phyloP scores from a whole-genome alignment of 192 early-diverging fungal genomes.

The Podila epicladia region DNA sequence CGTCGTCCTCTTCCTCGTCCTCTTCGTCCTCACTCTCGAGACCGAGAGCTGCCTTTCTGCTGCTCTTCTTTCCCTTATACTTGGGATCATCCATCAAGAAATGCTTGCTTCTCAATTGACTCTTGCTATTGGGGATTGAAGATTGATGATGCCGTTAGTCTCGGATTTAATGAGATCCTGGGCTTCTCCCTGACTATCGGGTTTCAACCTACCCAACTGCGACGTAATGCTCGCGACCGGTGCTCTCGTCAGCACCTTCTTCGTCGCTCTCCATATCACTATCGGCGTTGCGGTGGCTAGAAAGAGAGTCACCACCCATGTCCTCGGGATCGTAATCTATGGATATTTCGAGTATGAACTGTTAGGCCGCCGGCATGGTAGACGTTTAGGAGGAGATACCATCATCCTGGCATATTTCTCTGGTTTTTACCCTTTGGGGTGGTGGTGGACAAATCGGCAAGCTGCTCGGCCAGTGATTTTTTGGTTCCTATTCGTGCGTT shows the following conservation, averaged over 20 bases:
- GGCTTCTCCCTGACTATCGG: background rate
- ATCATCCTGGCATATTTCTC: no score
- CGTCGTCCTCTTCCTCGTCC: slow-evolving; percentile 51
- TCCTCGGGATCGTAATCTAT: slow-evolving; percentile 80
- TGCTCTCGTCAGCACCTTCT: slow-evolving; percentile 54
- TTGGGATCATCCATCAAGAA: slow-evolving; percentile 77
- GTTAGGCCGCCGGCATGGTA: no score
- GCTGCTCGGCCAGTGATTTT: slow-evolving; percentile 59
- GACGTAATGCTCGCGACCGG: slow-evolving; percentile 74
- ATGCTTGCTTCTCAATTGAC: slow-evolving; percentile 65
- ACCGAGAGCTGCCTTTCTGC: slow-evolving; percentile 70
- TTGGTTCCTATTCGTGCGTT: slow-evolving; percentile 18
- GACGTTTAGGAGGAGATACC: no score
- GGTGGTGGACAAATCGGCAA: slow-evolving; percentile 62
- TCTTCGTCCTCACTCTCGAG: slow-evolving; percentile 56
- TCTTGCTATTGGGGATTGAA: slow-evolving; percentile 55
- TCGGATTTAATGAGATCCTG: background rate
- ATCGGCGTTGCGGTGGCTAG: slow-evolving; percentile 54
- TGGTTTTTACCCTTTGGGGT: slow-evolving; percentile 61
- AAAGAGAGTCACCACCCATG: slow-evolving; percentile 60
- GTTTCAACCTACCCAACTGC: slow-evolving; percentile 61
- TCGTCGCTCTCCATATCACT: slow-evolving; percentile 62
- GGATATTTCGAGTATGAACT: no score
- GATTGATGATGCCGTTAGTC: background rate
- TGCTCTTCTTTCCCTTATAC: slow-evolving; percentile 74